These are phyloP conservation scores for Lentinus tigrinus DNA, from an alignment of 768 basidiomycete species.

Conservation along the genomic window DNA sequence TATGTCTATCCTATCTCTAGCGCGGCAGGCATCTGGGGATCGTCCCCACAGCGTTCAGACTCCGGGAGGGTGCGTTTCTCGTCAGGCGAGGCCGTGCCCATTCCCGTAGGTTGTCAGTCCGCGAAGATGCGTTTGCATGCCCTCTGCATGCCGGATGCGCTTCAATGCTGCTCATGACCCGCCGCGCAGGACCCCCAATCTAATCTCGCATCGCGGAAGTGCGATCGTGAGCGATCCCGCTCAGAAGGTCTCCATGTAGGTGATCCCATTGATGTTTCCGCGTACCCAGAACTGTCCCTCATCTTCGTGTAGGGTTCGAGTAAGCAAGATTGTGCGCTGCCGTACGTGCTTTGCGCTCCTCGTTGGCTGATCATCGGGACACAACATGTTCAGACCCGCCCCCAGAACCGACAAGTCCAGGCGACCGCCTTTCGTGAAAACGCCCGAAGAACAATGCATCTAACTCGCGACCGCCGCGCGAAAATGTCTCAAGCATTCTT, in stretches of 20 bases:
- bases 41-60: slow-evolving; percentile 14
- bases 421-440: too few species aligned
- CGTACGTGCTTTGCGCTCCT: too few species aligned
- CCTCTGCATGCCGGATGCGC: not conserved
- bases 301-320: not conserved
- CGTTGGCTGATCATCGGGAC: too few species aligned
- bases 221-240: not conserved
- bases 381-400: too few species aligned
- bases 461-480: too few species aligned
- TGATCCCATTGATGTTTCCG: not conserved
- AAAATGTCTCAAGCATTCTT: too few species aligned
- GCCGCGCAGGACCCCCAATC: not conserved
- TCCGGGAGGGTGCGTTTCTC: slow-evolving; percentile 15
- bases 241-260: not conserved
- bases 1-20: not conserved
- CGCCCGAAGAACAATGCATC: too few species aligned
- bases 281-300: not conserved
- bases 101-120: not conserved
- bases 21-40: slow-evolving; percentile 1
- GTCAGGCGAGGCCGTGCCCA: slow-evolving; percentile 6
- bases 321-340: too few species aligned
- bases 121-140: not conserved
- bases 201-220: not conserved
- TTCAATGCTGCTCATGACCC: not conserved
- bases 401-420: too few species aligned